Evolutionary conservation across 139 green algal species (phyloP), one percentile per base, ranked within the genome.

Genomic region (Eudorina sp.): DNA sequence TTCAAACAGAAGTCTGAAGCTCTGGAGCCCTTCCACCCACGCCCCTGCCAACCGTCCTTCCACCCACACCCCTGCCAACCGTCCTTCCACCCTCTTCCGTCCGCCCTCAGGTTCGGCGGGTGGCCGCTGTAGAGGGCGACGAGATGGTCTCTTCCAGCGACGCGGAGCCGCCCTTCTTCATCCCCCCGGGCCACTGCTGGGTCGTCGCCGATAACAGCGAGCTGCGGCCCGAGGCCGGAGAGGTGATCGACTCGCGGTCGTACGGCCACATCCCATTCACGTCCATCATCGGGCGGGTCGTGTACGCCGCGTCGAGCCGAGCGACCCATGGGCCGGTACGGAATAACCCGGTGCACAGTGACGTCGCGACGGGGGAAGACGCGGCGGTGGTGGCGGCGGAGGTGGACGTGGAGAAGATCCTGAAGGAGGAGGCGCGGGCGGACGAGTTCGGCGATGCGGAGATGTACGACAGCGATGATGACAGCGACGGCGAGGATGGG

Each of bases 151-250:
- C 91, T 6, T 83, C 90, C 72, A 80, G 88, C 21, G 40, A 88
- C 3, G 23, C 64, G 11, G 90, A 92, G 0, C 84, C 53, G 51
- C 70, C 69, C 69, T 83, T 83, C 69, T 13, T 83, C 69, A 81
- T 83, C 4, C 90, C 91, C 27, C 55, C 81, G 70, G 95, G 94
- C n/a, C 92, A 97, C 55, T 97, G 94, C 91, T 98, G 96, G 96
- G 95, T 98, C 48, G 79, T 98, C 46, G 95, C 96, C 7, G 96
- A 98, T 90, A 97, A 97, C 73, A 89, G 93, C 53, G 41, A 91
- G 41, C 77, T 98, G 80, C 58, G 69, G 40, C 90, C 90, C 0
- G 74, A 90, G 48, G 53, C 60, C 34, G 62, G 58, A 3, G 55
- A 84, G 41, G 73, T 92, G 1, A 90, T 93, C 7, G 91, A 94